These are phyloP conservation scores for Glycyrrhiza uralensis DNA, from an alignment of 306 rosid species.

Conservation along the genomic window DNA sequence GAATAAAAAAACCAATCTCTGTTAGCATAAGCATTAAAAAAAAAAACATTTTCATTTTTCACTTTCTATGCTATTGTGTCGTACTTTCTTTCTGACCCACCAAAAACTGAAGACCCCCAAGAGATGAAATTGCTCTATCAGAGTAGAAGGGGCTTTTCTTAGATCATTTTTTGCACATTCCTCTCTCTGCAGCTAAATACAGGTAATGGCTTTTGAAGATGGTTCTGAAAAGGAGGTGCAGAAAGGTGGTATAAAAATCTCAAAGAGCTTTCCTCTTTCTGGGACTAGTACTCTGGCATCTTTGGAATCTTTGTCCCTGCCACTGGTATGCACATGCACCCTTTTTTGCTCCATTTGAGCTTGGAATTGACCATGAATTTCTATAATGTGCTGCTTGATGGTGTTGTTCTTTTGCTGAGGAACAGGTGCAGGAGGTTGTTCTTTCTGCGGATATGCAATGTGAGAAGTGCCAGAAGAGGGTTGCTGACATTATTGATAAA, in stretches of 20 bases:
- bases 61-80: slow-evolving; percentile 26
- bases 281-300: slow-evolving; percentile 62
- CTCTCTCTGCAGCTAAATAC: not conserved
- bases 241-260: slow-evolving; percentile 35
- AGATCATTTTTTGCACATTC: slow-evolving; percentile 37
- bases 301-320: slow-evolving; percentile 61
- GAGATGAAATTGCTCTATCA: slow-evolving; percentile 46
- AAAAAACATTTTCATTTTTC: slow-evolving; percentile 2
- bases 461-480: slow-evolving; percentile 67
- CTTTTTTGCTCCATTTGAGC: not conserved
- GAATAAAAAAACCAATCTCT: no score
- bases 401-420: not conserved
- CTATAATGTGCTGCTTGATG: not conserved
- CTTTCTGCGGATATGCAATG: slow-evolving; percentile 73
- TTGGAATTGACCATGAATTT: not conserved
- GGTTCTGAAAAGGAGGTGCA: slow-evolving; percentile 31
- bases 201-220: slow-evolving; percentile 45
- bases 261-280: slow-evolving; percentile 39
- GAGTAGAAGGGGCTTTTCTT: slow-evolving; percentile 23
- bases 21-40: no score
- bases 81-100: slow-evolving; percentile 17
- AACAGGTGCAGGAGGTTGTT: slow-evolving; percentile 77
- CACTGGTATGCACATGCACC: slow-evolving; percentile 39
- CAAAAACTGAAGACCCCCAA: slow-evolving; percentile 27
- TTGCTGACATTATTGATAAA: slow-evolving; percentile 66